Evolutionary conservation across 139 green algal species (phyloP), one percentile per base, ranked within the genome.

Genomic region (Micromonas pusilla): DNA sequence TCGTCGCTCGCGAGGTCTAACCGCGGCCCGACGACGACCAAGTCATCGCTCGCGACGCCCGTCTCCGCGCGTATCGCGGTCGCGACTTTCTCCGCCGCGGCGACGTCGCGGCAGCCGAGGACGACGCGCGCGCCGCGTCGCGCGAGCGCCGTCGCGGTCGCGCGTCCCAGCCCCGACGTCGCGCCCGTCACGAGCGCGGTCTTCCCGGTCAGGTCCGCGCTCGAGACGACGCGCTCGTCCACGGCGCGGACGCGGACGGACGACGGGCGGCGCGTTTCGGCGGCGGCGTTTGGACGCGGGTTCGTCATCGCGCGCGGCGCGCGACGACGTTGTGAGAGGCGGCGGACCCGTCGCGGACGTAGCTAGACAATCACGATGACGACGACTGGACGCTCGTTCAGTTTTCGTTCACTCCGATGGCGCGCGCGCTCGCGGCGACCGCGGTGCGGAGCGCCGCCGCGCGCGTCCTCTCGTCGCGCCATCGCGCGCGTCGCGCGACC

Each of bases 161-260:
- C 53, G 1, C n/a, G 20, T 1, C 72, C 72, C 45, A 78, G 45
- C 6, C 72, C 72, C 1, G 20, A 39, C 72, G 72, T 78, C 21
- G 72, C 19, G 13, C 72, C 72, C 3, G 72, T 78, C 3, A 78
- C 72, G n/a, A 78, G 25, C 13, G 52, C n/a, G 13, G 72, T 78
- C 0, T 68, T 66, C 9, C 52, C 53, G 26, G 3, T 67, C 28
- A 78, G 45, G 45, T 57, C 45, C 9, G 45, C 16, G 45, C 9
- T n/a, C n/a, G n/a, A n/a, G n/a, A n/a, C n/a, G n/a, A n/a, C n/a
- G n/a, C n/a, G n/a, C n/a, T n/a, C n/a, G n/a, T n/a, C n/a, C n/a
- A n/a, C 9, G 45, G 45, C 45, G 45, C 16, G 45, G 45, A 57
- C 16, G 45, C 16, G 9, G 45, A 16, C 45, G 45, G 9, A 9